Evolutionary conservation across 2,329 filamentous ascomycete species (phyloP), one percentile per base, ranked within the genome.

Genomic region (Tolypocladium sp.): DNA sequence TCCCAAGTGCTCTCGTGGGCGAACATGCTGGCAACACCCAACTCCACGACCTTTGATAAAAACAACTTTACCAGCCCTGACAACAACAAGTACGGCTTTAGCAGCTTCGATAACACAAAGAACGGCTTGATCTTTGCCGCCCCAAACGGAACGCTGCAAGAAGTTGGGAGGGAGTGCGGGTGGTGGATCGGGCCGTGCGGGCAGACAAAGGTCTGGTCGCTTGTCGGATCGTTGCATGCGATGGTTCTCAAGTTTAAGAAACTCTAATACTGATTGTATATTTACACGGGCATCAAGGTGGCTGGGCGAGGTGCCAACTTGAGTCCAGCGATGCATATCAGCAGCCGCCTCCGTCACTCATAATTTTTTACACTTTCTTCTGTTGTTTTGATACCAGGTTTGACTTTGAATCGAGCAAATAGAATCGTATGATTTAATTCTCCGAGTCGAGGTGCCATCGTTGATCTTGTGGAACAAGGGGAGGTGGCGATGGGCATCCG

Each of bases 121-220:
- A 8, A 20, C 2, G 49, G 49, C 20, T 22, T 53, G 20, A 53
- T 53, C 10, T 53, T 53, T 25, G 30, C 52, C 25, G 22, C 55
- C 5, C 52, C 42, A 4, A 55, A 52, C 44, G 49, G 49, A 22
- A 40, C 46, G 27, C 51, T 57, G 27, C 8, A 55, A 1, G 46
- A 57, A 25, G 35, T 51, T n/a, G n/a, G 40, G 22, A 38, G 55
- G 17, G 30, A 30, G n/a, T 60, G 58, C 25, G 27, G 15, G 2
- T 60, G 58, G 58, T 57, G 55, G 55, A 41, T 37, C 17, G 56
- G 25, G 22, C 4, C 27, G 17, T 60, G 58, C 56, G 51, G 54
- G 27, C 27, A 55, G n/a, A 57, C 30, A 22, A 40, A 40, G 20
- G 17, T 46, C 37, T 59, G 49, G 49, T 53, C 49, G 30, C 30